Evolutionary conservation across 805 yeast species (phyloP), one percentile per base, ranked within the genome.

Genomic region (Yamadazyma kitorensis): DNA sequence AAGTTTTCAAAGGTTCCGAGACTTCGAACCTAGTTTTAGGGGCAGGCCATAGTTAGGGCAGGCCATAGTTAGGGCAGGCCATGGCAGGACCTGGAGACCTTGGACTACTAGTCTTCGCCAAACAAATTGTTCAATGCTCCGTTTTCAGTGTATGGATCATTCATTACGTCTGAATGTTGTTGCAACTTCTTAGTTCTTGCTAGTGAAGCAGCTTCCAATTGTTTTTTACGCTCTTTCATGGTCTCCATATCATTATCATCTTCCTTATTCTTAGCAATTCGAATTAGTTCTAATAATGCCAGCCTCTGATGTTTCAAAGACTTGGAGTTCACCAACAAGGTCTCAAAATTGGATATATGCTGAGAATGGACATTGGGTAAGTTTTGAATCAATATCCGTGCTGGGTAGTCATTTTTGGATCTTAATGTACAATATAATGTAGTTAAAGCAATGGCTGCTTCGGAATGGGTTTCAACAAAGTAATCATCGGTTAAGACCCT

Each of bases 391-490:
- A 84, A 61, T 11, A 78, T 65, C 35, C 79, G 67, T 4, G 83
- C 79, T 5, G 91, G 88, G 52, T 77, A 76, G 39, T 78, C 75
- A 40, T 82, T 78, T 53, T 82, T 80, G 24, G 79, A 68, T 34
- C 91, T 70, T 47, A 86, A 67, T 6, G 83, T 78, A 49, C 86
- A 74, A 55, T 87, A 89, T 29, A 91, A 63, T 2, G 83, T 77
- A 0, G 96, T 83, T 39, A 91, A 72, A 1, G 94, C 85, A 38
- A 85, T 81, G n/a, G 94, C 89, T 1, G 94, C 95, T 55, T 91
- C 98, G 12, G 82, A 76, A 45, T 89, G 95, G 0, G 93, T 84
- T 49, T 91, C 98, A 28, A 75, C 76, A 56, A 85, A 86, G 41
- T 85, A 80, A 36, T 78, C 82, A 49, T 86, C 93, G 31, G 74